Evolutionary conservation across 2,329 filamentous ascomycete species (phyloP).

Genomic region (Fusarium nematophilum): DNA sequence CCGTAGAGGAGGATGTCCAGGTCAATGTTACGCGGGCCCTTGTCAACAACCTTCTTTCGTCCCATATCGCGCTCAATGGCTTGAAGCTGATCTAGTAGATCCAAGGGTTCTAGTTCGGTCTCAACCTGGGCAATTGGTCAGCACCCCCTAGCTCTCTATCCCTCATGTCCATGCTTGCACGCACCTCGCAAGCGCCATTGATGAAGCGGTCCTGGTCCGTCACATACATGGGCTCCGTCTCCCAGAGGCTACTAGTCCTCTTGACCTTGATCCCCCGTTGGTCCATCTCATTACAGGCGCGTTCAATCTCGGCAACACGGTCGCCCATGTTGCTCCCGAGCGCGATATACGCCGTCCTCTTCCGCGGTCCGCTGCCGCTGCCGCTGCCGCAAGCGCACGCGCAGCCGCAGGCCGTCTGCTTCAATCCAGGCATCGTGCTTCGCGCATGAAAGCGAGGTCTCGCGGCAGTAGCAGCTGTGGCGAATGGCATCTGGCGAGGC

Average conservation of each 20-base stretch:
- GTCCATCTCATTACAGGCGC: constrained; percentile 83
- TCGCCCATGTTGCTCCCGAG: constrained; percentile 94
- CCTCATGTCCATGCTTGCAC: constrained; percentile 45
- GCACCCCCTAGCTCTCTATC: not conserved
- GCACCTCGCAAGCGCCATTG: constrained; percentile 92
- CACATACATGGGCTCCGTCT: constrained; percentile 98
- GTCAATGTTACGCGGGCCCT: constrained; percentile 94
- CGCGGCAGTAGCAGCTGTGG: constrained; percentile 13
- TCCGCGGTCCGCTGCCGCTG: constrained; percentile 45
- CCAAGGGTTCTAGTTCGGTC: constrained; percentile 79
- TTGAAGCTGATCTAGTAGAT: constrained; percentile 84
- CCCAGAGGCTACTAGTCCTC: constrained; percentile 89
- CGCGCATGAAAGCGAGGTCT: constrained; percentile 28
- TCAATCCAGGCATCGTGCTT: constrained; percentile 24
- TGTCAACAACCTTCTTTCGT: constrained; percentile 86
- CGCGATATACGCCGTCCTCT: constrained; percentile 78
- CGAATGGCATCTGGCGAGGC: constrained; percentile 18
- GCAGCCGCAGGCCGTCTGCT: constrained; percentile 50
- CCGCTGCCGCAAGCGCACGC: constrained; percentile 46
- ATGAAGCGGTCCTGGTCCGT: constrained; percentile 88
- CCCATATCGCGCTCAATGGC: constrained; percentile 84
- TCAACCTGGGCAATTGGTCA: constrained; percentile 70
- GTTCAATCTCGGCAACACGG: constrained; percentile 85
- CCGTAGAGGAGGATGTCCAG: constrained; percentile 91
- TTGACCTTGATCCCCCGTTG: constrained; percentile 76